Percentiles rank a stretch among this genome's conserved stretches.
These are phyloP conservation scores for Populus deltoides DNA, from an alignment of 345 rosid genomes.

Conservation along the genomic window DNA sequence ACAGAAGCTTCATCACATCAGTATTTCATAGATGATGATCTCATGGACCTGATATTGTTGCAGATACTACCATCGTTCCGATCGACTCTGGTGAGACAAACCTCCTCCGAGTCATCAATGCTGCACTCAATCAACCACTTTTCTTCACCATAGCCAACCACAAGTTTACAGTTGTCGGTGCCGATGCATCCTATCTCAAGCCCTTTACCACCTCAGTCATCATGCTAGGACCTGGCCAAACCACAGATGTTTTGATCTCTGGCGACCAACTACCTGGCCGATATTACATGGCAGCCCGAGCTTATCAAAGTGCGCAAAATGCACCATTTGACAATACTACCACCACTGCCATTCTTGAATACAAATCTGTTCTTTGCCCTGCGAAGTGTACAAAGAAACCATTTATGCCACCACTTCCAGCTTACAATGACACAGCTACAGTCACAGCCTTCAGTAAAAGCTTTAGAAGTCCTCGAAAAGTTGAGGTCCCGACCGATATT, in stretches of 20 bases:
- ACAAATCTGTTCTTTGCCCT: constrained; percentile 72
- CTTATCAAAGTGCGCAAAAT: constrained; percentile 75
- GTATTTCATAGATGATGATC: neutral
- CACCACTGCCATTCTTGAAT: constrained; percentile 83
- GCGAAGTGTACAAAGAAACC: constrained; percentile 44
- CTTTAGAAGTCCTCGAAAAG: constrained; percentile 50
- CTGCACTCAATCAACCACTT: constrained; percentile 79
- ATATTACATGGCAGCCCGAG: constrained; percentile 76
- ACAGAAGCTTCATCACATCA: neutral
- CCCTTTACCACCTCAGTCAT: constrained; percentile 76
- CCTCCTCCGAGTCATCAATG: constrained; percentile 77
- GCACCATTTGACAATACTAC: constrained; percentile 84
- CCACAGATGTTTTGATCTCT: constrained; percentile 75
- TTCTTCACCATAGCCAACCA: constrained; percentile 86
- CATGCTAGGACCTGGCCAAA: constrained; percentile 91
- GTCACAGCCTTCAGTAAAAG: constrained; percentile 55
- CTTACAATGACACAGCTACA: constrained; percentile 70
- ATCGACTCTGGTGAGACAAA: constrained; percentile 67
- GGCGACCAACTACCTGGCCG: constrained; percentile 67
- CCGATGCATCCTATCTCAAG: constrained; percentile 77
- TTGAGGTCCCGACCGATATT: constrained; percentile 56
- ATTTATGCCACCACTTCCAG: constrained; percentile 54
- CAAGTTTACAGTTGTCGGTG: constrained; percentile 78
- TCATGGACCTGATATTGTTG: neutral
- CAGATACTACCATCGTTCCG: constrained; percentile 73